Evolutionary conservation across 2,329 filamentous ascomycete genomes (phyloP).

Genomic region (Colletotrichum spaethianum): DNA sequence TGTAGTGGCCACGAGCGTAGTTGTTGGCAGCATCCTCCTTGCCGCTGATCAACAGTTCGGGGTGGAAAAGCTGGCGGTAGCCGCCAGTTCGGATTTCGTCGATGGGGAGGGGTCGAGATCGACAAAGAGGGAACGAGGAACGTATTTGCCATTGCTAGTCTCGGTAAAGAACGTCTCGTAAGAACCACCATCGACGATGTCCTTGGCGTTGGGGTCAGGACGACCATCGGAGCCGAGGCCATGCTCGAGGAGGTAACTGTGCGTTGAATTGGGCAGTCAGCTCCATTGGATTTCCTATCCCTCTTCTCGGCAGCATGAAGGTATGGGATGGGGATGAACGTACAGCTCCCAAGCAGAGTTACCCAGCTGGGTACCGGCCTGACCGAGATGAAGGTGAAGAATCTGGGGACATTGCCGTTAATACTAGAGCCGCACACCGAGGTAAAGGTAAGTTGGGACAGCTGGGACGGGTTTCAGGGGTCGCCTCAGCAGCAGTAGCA

Average conservation of each 20-base stretch:
- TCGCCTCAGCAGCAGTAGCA: slow-evolving; percentile 12
- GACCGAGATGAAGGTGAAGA: slow-evolving; percentile 75
- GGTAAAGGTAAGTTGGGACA: slow-evolving; percentile 9
- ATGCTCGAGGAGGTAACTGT: slow-evolving; percentile 80
- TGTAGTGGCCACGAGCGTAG: slow-evolving; percentile 83
- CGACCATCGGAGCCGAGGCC: slow-evolving; percentile 76
- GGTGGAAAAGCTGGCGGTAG: slow-evolving; percentile 80
- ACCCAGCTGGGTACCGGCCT: slow-evolving; percentile 81
- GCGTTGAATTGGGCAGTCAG: slow-evolving; percentile 35
- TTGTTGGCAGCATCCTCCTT: slow-evolving; percentile 86
- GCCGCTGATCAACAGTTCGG: slow-evolving; percentile 79
- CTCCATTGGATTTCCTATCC: slow-evolving; percentile 43
- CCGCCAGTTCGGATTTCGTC: slow-evolving; percentile 79
- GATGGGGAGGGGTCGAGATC: slow-evolving; percentile 81
- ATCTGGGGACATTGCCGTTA: slow-evolving; percentile 58
- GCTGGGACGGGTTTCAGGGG: slow-evolving; percentile 31
- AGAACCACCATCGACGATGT: slow-evolving; percentile 73
- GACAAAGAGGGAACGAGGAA: slow-evolving; percentile 80
- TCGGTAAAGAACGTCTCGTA: slow-evolving; percentile 83
- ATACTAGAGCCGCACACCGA: slow-evolving; percentile 21
- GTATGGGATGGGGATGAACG: slow-evolving; percentile 50
- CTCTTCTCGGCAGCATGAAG: not conserved
- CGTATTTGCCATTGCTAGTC: slow-evolving; percentile 79
- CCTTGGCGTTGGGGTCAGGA: slow-evolving; percentile 72
- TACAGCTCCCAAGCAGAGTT: slow-evolving; percentile 85